Conservation (phyloP, 1,284 basidiomycete genomes). For the Ganoderma multipileum region DNA sequence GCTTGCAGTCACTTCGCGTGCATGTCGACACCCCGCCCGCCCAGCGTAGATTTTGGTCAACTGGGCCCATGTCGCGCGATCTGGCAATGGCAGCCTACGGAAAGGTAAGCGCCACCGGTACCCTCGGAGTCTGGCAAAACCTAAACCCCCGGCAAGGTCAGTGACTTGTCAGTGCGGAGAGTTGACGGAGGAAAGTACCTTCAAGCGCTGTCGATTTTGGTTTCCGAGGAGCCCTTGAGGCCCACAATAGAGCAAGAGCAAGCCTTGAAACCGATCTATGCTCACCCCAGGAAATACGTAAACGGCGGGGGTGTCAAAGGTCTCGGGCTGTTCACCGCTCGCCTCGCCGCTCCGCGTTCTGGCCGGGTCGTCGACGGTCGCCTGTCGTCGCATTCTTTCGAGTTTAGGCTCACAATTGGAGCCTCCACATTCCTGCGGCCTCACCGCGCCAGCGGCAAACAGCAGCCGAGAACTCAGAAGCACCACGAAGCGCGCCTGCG, state of each 20-base stretch:
- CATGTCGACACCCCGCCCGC: neutral
- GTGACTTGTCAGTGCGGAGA: neutral
- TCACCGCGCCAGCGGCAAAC: neutral
- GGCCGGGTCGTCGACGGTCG: neutral
- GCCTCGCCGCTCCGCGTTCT: neutral
- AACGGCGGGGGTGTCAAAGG: neutral
- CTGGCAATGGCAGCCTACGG: neutral
- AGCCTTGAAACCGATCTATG: neutral
- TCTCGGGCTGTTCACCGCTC: neutral
- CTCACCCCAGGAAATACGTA: neutral
- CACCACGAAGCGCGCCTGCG: neutral
- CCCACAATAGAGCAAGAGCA: neutral
- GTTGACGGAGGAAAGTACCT: neutral
- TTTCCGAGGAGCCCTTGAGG: neutral
- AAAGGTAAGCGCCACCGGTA: neutral
- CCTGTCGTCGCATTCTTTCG: neutral
- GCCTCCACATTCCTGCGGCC: neutral
- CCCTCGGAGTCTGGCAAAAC: neutral
- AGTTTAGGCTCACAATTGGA: neutral
- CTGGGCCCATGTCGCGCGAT: neutral
- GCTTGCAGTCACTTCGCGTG: neutral
- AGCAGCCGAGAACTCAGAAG: conserved; percentile 1
- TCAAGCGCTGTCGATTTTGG: neutral
- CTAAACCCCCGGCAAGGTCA: neutral
- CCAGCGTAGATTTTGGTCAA: neutral